Base-by-base conservation (phyloP, 1,284 basidiomycete genomes). In the Cryptococcus jaspeensis region DNA sequence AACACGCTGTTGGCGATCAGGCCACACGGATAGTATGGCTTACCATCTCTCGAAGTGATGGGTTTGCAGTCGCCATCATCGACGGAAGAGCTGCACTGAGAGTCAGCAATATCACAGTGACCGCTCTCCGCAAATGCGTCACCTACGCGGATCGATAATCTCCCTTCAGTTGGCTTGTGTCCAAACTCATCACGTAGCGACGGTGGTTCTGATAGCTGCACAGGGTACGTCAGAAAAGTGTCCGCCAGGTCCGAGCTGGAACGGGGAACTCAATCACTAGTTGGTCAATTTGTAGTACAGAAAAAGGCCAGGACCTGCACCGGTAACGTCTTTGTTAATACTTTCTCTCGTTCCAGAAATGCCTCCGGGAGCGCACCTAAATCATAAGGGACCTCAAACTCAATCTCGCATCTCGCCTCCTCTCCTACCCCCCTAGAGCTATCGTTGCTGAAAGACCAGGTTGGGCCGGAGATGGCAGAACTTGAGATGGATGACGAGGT, bases 1-100 rank as follows among this genome's bases (percentile, higher is more conserved):
- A 98, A 99, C 8, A 93, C 57, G n/a, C 92, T 95, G 79, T 99
- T 99, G 48, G 96, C 96, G 63, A 99, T 96, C 61, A 99, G 81
- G 37, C 96, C 96, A 67, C 96, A 99, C 0, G 96, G 96, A 73
- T 94, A 99, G 71, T 92, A 84, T 6, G 84, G 80, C 71, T 83
- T 85, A 60, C 71, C 77, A 22, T 80, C 77, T 3, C 79, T 75
- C 12, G 80, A 67, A 2, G 83, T 90, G 43, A 97, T 81, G 1
- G 96, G 96, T 76, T 93, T 92, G 83, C 94, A 99, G 68, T 94
- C 87, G 20, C 90, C 86, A 47, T 81, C 79, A 59, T 87, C 79
- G 49, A 96, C 80, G 49, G 81, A 74, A n/a, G 61, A 73, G 3
- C 79, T 67, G 57, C 22, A 23, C 20, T 5, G 22, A 12, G 42